phyloP scores from a whole-genome alignment of 148 eudicot species.

The Chenopodium quinoa region DNA sequence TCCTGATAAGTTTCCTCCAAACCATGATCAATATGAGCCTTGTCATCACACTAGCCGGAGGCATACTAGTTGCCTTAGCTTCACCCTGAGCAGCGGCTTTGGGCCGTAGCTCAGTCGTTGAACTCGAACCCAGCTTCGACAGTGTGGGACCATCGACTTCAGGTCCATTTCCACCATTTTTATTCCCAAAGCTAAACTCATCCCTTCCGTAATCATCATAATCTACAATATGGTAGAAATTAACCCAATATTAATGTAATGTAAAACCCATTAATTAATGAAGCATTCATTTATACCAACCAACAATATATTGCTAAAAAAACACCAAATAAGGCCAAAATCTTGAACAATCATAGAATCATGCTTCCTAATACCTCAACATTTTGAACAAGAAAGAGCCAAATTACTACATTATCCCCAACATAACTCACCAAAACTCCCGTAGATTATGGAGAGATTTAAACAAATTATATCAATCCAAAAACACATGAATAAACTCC shows the following conservation, averaged over 20 bases:
- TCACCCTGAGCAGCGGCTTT: conserved; percentile 42
- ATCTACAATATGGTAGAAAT: conserved; percentile 37
- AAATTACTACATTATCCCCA: neutral
- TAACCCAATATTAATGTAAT: neutral
- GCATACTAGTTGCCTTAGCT: conserved; percentile 59
- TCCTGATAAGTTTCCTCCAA: conserved; percentile 83
- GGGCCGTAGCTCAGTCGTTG: conserved; percentile 86
- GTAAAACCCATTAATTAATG: neutral
- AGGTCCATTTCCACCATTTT: conserved; percentile 36
- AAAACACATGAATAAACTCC: neutral
- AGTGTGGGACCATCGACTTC: conserved; percentile 64
- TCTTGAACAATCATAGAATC: neutral
- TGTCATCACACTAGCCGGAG: conserved; percentile 82
- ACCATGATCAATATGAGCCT: conserved; percentile 85
- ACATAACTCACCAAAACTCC: conserved; percentile 18
- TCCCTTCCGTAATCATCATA: conserved; percentile 86
- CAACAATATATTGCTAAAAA: neutral
- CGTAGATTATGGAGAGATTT: neutral
- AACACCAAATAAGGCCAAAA: conserved; percentile 21
- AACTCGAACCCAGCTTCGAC: conserved; percentile 88
- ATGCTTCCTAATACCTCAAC: conserved; percentile 28
- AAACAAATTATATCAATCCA: neutral
- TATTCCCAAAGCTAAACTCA: conserved; percentile 77
- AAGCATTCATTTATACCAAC: neutral
- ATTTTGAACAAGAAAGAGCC: conserved; percentile 15